Conservation (phyloP, 306 rosid species). For the Mimosa bimucronata region DNA sequence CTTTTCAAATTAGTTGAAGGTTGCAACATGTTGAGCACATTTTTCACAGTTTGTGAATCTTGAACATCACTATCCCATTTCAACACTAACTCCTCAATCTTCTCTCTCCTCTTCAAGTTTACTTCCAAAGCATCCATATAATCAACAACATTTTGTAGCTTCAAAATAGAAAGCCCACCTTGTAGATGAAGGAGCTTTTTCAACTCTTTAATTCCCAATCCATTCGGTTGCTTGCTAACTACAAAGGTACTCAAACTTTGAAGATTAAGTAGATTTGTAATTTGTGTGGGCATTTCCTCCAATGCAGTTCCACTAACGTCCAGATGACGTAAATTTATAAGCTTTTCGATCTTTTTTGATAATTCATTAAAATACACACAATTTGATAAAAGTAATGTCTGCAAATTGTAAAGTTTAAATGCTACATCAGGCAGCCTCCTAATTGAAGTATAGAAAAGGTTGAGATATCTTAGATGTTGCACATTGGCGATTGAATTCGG, state of each 20-base stretch:
- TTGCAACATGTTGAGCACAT: too few species aligned
- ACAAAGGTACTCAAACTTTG: conserved; percentile 19
- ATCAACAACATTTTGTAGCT: too few species aligned
- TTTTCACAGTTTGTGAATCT: too few species aligned
- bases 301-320: not conserved
- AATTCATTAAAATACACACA: not conserved
- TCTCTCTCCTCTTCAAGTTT: too few species aligned
- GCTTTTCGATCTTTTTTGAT: not conserved
- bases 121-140: too few species aligned
- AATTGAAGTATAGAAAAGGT: not conserved
- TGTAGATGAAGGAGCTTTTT: conserved; percentile 1
- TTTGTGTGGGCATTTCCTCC: not conserved
- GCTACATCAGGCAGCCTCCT: conserved; percentile 3
- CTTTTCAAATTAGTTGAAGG: too few species aligned
- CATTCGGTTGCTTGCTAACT: not conserved
- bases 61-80: too few species aligned
- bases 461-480: conserved; percentile 32
- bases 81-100: too few species aligned
- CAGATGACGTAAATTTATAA: conserved; percentile 10
- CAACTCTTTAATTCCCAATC: conserved; percentile 18
- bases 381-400: conserved; percentile 22
- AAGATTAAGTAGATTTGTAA: not conserved
- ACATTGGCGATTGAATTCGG: conserved; percentile 26
- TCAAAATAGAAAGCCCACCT: conserved; percentile 25
- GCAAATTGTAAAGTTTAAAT: conserved; percentile 33